Evolutionary conservation across 2,329 filamentous ascomycete genomes (phyloP), one percentile per base, ranked within the genome.

Genomic region (Fusarium sterilihyphosum): DNA sequence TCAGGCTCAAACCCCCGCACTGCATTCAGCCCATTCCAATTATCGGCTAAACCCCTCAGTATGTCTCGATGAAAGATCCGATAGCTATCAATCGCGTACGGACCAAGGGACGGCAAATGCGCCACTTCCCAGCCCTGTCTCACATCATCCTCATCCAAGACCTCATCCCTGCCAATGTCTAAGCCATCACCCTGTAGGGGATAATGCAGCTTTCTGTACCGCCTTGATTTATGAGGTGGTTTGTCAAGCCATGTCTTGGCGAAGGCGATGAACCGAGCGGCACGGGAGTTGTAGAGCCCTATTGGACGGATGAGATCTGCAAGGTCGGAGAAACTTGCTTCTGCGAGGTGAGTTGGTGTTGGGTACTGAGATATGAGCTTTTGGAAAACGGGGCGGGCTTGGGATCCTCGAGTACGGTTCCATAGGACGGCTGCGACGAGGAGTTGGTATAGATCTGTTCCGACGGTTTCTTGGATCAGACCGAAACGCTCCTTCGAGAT

Each of bases 111-210:
- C 5, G 73, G 73, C 4, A 74, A 13, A 7, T 75, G 69, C 0
- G 72, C 72, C 7, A 73, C 73, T 5, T 74, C 72, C 72, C 73
- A 74, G 2, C 65, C 69, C 13, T 64, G 20, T 29, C 73, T 74
- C n/a, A 35, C n/a, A 20, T 74, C 73, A 1, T 59, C 17, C 17
- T 61, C 47, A 9, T 17, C 38, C 16, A 74, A 38, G 3, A 70
- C 69, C 5, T 74, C 72, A 16, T 43, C 8, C 26, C 50, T 75
- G 2, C 69, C 72, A 2, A 75, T 47, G 18, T 43, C 50, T 10
- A 60, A 10, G 1, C 73, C 69, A 29, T 70, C 43, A 0, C 73
- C 69, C 3, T 43, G 43, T 5, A 62, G 22, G 5, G 69, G 73
- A 16, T 75, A 74, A 20, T 75, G 69, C 7, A 75, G 13, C 22